Percentiles rank a stretch among this genome's conserved stretches.
Evolutionary conservation across 2,329 filamentous ascomycete species (phyloP).

Genomic region (Trichoderma polysporum): DNA sequence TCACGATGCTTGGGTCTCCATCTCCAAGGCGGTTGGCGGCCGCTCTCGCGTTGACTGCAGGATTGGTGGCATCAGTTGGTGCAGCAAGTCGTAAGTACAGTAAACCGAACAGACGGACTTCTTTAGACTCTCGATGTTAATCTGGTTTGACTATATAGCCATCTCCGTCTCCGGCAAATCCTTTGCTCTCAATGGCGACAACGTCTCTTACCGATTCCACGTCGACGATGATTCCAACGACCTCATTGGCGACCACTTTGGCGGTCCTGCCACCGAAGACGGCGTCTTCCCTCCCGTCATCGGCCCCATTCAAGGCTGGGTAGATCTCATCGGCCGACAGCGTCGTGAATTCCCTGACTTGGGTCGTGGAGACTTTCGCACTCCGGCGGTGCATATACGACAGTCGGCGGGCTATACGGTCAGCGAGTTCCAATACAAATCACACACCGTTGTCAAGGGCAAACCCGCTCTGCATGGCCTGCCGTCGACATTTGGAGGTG

Average conservation of each 20-base stretch:
- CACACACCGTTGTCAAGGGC: constrained; percentile 53
- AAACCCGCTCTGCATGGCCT: constrained; percentile 58
- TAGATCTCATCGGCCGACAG: constrained; percentile 47
- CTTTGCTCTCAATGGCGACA: constrained; percentile 56
- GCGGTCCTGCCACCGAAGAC: constrained; percentile 54
- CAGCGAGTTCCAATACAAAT: constrained; percentile 57
- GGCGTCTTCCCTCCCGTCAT: constrained; percentile 40
- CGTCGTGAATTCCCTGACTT: constrained; percentile 64
- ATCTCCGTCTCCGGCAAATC: constrained; percentile 54
- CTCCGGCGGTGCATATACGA: constrained; percentile 60
- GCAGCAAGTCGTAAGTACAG: constrained; percentile 17
- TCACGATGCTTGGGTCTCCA: constrained; percentile 1
- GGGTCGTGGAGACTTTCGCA: constrained; percentile 62
- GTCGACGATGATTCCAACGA: constrained; percentile 57
- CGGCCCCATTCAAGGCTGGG: constrained; percentile 50
- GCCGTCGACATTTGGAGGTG: constrained; percentile 58
- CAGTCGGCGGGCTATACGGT: constrained; percentile 60
- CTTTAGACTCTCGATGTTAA: neutral
- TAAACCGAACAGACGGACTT: neutral
- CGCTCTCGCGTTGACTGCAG: constrained; percentile 11
- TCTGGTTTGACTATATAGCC: constrained; percentile 29
- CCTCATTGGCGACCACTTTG: constrained; percentile 61
- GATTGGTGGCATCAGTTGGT: neutral
- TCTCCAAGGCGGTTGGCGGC: constrained; percentile 6
- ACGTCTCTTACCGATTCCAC: constrained; percentile 63